Conservation (phyloP, 1,284 basidiomycete species). For the Leccinum subspadiceum region DNA sequence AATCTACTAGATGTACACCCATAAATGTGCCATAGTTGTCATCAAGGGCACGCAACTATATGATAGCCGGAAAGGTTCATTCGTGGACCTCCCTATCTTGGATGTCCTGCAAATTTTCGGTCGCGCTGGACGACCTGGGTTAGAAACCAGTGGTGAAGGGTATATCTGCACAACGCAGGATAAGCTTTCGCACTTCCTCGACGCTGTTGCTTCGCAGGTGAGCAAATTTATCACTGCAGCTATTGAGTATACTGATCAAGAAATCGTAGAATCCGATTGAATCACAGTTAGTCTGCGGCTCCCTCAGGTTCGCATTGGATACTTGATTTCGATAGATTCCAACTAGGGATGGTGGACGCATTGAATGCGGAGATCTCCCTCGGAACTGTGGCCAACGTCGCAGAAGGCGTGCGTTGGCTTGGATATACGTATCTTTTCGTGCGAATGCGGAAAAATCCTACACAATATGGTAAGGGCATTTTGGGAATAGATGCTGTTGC, state of each 20-base stretch:
- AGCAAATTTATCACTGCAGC: slow-evolving; percentile 14
- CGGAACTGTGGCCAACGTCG: slow-evolving; percentile 87
- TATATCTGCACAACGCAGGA: slow-evolving; percentile 96
- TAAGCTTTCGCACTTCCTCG: slow-evolving; percentile 90
- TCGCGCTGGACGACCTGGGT: slow-evolving; percentile 93
- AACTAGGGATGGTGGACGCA: slow-evolving; percentile 84
- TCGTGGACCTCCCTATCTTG: slow-evolving; percentile 91
- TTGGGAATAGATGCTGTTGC: not conserved
- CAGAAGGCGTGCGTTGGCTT: slow-evolving; percentile 93
- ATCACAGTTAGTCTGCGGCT: slow-evolving; percentile 66
- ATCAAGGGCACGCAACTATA: slow-evolving; percentile 99
- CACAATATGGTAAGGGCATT: slow-evolving; percentile 65
- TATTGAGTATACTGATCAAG: slow-evolving; percentile 7
- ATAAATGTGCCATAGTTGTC: slow-evolving; percentile 55
- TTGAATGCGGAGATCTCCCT: slow-evolving; percentile 96
- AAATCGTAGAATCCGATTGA: slow-evolving; percentile 83
- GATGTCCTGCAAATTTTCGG: slow-evolving; percentile 98
- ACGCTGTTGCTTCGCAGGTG: slow-evolving; percentile 86
- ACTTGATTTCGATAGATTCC: slow-evolving; percentile 59
- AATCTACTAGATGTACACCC: slow-evolving; percentile 7
- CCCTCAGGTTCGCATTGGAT: not conserved
- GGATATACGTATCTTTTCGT: slow-evolving; percentile 98
- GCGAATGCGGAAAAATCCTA: slow-evolving; percentile 92
- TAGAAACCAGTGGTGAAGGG: slow-evolving; percentile 94
- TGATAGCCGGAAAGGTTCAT: slow-evolving; percentile 84